Percentiles rank a stretch among this genome's conserved stretches.
Evolutionary conservation across 2,329 filamentous ascomycete genomes (phyloP).

Genomic region (Spiromastix sp.): DNA sequence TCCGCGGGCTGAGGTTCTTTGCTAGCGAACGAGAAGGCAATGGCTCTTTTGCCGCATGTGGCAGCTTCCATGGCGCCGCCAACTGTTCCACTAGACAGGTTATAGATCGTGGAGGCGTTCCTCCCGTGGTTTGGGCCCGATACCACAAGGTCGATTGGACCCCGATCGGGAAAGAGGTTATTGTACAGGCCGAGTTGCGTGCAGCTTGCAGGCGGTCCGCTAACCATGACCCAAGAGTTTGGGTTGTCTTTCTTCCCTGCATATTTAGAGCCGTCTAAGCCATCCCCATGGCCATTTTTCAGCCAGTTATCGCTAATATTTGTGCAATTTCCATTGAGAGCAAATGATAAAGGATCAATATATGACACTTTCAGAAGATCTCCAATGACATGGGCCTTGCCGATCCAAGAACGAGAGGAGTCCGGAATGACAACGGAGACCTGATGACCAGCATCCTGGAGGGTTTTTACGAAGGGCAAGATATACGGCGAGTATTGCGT

Average conservation of each 20-base stretch:
- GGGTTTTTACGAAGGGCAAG: conserved; percentile 56
- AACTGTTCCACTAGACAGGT: conserved; percentile 63
- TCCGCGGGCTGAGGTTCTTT: conserved; percentile 63
- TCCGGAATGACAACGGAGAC: conserved; percentile 84
- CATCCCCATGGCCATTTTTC: conserved; percentile 48
- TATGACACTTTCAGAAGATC: conserved; percentile 70
- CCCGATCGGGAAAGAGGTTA: conserved; percentile 60
- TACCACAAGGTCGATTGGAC: conserved; percentile 61
- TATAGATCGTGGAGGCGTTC: conserved; percentile 69
- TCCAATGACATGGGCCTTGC: conserved; percentile 89
- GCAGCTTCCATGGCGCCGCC: conserved; percentile 66
- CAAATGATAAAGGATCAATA: conserved; percentile 49
- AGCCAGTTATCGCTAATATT: background rate
- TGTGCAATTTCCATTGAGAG: conserved; percentile 20
- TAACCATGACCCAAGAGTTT: conserved; percentile 52
- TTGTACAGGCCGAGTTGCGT: conserved; percentile 63
- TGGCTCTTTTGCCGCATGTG: conserved; percentile 54
- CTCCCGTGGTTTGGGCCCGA: conserved; percentile 70
- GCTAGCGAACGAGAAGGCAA: conserved; percentile 80
- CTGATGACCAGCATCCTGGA: conserved; percentile 61
- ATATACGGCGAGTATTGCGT: conserved; percentile 64
- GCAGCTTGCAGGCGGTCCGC: conserved; percentile 66
- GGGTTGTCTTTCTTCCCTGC: conserved; percentile 31
- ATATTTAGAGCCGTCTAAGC: background rate
- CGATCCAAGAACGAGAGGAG: conserved; percentile 87